These are phyloP conservation scores for Forsythia suspensa DNA, from an alignment of 257 asterid species.

Conservation along the genomic window DNA sequence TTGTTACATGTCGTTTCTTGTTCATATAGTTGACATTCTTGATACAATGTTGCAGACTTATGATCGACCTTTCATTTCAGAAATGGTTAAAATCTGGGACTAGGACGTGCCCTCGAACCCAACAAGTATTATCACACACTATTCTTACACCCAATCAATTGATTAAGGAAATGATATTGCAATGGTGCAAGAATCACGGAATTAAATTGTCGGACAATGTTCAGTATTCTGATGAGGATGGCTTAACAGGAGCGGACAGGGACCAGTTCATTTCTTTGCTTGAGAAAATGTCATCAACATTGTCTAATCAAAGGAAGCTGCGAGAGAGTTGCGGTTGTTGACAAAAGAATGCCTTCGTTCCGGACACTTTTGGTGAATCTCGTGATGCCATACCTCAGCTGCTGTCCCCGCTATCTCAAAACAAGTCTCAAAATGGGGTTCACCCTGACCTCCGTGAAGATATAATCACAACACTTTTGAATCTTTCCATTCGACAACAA, in stretches of 20 bases:
- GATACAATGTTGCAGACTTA: conserved; percentile 65
- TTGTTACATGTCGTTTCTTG: conserved; percentile 4
- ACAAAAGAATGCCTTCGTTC: conserved; percentile 72
- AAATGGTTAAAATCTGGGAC: conserved; percentile 86
- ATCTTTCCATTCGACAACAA: conserved; percentile 80
- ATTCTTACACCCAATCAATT: conserved; percentile 73
- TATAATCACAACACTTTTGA: conserved; percentile 72
- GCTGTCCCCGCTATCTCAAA: conserved; percentile 56
- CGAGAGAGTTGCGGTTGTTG: conserved; percentile 62
- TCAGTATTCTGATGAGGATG: conserved; percentile 45
- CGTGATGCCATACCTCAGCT: conserved; percentile 56
- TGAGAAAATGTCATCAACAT: conserved; percentile 47
- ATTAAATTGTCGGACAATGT: conserved; percentile 52
- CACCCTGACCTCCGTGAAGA: conserved; percentile 79
- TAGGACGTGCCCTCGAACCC: conserved; percentile 75
- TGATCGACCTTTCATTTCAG: conserved; percentile 76
- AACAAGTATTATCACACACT: conserved; percentile 82
- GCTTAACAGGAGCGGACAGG: conserved; percentile 58
- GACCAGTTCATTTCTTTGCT: conserved; percentile 60
- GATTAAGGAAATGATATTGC: conserved; percentile 59
- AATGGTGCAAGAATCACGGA: conserved; percentile 76
- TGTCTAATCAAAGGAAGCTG: conserved; percentile 70
- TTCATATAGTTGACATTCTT: conserved; percentile 11
- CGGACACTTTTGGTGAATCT: conserved; percentile 74
- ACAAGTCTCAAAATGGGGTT: conserved; percentile 17